Conservation (phyloP, 495 filamentous ascomycete species). For the Xylaria bambusicola region DNA sequence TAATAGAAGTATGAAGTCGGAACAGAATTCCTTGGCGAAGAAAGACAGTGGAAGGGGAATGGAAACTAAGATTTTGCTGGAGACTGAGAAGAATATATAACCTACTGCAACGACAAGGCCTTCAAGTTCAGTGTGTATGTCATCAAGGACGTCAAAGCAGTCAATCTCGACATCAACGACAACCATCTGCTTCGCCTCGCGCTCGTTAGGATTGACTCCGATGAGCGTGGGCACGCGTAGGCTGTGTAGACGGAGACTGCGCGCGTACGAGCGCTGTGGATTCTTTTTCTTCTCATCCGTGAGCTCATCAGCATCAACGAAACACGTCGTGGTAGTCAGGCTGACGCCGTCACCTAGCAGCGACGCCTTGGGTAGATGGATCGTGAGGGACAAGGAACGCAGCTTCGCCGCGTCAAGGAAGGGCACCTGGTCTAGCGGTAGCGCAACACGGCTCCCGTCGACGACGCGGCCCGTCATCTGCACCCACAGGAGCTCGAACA, state of each 20-base stretch:
- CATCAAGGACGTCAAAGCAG: constrained; percentile 32
- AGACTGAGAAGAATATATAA: background rate
- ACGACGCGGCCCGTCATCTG: constrained; percentile 33
- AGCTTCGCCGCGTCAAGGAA: constrained; percentile 34
- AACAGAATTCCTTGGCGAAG: constrained; percentile 2
- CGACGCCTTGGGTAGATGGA: constrained; percentile 55
- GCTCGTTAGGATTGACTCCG: constrained; percentile 63
- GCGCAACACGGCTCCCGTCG: constrained; percentile 28
- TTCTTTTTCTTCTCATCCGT: constrained; percentile 14
- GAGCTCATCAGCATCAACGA: constrained; percentile 15
- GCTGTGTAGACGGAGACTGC: constrained; percentile 40
- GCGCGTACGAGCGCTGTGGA: constrained; percentile 28
- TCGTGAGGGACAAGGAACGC: constrained; percentile 40
- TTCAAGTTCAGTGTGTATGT: constrained; percentile 53
- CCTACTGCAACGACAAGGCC: constrained; percentile 52
- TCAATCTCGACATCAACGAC: constrained; percentile 58
- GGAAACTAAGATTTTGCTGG: background rate
- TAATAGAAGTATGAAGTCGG: too few species aligned
- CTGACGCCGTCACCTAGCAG: constrained; percentile 51
- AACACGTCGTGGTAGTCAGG: constrained; percentile 40
- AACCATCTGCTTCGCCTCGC: constrained; percentile 59
- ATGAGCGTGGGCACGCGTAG: constrained; percentile 60
- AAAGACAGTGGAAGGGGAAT: background rate
- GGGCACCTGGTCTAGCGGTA: constrained; percentile 30
- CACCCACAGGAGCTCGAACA: constrained; percentile 36